These are phyloP conservation scores for Rugonectria rugulosa DNA, from an alignment of 2,329 filamentous ascomycete genomes.

Conservation along the genomic window DNA sequence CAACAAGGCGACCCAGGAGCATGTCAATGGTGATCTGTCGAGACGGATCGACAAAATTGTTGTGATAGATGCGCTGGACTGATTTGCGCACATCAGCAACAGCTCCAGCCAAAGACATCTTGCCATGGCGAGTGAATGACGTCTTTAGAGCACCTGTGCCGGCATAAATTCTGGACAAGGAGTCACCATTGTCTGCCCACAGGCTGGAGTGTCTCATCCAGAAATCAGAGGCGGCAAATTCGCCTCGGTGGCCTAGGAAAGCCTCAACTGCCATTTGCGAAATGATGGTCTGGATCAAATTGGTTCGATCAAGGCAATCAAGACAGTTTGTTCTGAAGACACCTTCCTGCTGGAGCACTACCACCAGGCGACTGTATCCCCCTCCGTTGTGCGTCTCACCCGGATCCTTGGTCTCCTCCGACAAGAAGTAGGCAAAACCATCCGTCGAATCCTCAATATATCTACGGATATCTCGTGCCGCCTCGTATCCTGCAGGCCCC, in stretches of 20 bases:
- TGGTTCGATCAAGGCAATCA: slow-evolving; percentile 94
- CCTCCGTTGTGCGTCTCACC: slow-evolving; percentile 50
- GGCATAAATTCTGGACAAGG: slow-evolving; percentile 92
- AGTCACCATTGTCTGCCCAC: slow-evolving; percentile 98
- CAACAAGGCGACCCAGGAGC: slow-evolving; percentile 83
- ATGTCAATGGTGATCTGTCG: slow-evolving; percentile 95
- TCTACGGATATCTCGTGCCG: slow-evolving; percentile 81
- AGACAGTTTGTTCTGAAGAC: slow-evolving; percentile 95
- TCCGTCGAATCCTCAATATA: slow-evolving; percentile 83
- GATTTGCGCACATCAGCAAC: slow-evolving; percentile 96
- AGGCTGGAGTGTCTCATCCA: slow-evolving; percentile 92
- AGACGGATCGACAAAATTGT: slow-evolving; percentile 95
- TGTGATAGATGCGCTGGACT: slow-evolving; percentile 92
- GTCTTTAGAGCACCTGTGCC: slow-evolving; percentile 95
- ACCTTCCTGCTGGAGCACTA: slow-evolving; percentile 91
- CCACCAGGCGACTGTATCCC: slow-evolving; percentile 58
- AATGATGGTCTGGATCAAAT: slow-evolving; percentile 94
- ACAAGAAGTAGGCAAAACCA: slow-evolving; percentile 90
- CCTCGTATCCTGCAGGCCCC: slow-evolving; percentile 86
- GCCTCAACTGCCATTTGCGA: slow-evolving; percentile 91
- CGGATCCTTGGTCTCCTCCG: slow-evolving; percentile 71
- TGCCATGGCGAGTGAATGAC: slow-evolving; percentile 91
- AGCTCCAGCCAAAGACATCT: slow-evolving; percentile 93
- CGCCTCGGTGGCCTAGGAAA: slow-evolving; percentile 77
- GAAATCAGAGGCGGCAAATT: slow-evolving; percentile 78